Conservation (phyloP, 306 rosid genomes). For the Cicer arietinum region DNA sequence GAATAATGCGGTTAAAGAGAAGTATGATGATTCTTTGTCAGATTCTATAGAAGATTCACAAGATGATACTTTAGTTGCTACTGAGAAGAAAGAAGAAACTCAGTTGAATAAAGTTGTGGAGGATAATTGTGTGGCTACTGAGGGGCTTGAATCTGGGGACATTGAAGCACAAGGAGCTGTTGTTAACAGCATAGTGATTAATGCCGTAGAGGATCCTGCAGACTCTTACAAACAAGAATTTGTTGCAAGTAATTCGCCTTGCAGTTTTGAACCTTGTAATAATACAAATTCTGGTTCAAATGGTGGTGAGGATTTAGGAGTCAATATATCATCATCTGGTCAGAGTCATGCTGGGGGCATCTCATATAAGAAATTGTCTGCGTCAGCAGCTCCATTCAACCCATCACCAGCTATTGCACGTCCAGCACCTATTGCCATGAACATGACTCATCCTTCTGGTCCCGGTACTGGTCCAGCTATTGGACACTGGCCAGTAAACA, state of each 20-base stretch:
- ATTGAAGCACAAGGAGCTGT: constrained; percentile 56
- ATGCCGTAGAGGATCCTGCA: constrained; percentile 45
- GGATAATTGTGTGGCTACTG: constrained; percentile 52
- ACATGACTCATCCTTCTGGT: constrained; percentile 69
- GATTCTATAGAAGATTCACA: constrained; percentile 50
- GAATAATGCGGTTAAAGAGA: constrained; percentile 51
- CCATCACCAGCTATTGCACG: constrained; percentile 78
- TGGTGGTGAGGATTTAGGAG: constrained; percentile 63
- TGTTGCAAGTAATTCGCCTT: constrained; percentile 53
- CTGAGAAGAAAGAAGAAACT: constrained; percentile 61
- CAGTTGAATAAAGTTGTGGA: constrained; percentile 45
- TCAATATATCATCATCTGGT: constrained; percentile 48
- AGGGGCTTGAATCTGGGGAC: constrained; percentile 48
- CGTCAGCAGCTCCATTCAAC: constrained; percentile 95
- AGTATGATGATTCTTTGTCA: constrained; percentile 42
- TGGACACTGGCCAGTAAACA: constrained; percentile 86
- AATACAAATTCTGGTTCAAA: constrained; percentile 51
- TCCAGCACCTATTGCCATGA: constrained; percentile 74
- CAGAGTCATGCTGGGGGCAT: constrained; percentile 57
- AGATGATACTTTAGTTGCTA: constrained; percentile 52
- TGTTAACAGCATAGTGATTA: constrained; percentile 48
- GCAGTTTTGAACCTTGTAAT: constrained; percentile 55
- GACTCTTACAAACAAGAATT: constrained; percentile 55
- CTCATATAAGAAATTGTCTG: constrained; percentile 78
- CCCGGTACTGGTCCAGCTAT: constrained; percentile 67